These are phyloP conservation scores for Ceratobasidium sp. DNA, from an alignment of 1,284 basidiomycete species.

Conservation along the genomic window DNA sequence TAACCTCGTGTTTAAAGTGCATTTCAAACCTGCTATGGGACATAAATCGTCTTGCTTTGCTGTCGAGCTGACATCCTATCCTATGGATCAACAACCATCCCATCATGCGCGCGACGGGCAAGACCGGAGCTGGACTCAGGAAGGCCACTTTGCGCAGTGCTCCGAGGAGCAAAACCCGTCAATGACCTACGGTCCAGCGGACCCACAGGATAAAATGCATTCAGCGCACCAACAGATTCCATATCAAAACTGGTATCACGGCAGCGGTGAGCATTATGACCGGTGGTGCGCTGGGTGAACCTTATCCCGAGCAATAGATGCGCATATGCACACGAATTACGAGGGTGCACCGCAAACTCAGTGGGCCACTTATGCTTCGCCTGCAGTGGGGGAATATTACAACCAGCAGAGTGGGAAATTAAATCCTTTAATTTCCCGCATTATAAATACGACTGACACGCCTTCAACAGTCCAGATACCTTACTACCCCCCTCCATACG, in stretches of 20 bases:
- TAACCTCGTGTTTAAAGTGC: constrained; percentile 12
- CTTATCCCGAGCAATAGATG: background rate
- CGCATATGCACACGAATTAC: background rate
- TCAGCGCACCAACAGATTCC: background rate
- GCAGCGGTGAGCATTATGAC: background rate
- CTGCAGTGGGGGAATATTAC: background rate
- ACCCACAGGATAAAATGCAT: background rate
- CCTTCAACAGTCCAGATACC: background rate
- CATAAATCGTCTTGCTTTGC: constrained; percentile 12
- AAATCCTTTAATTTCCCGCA: constrained; percentile 15
- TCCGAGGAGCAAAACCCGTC: background rate
- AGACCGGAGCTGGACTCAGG: background rate
- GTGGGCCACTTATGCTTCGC: background rate
- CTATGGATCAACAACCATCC: constrained; percentile 4
- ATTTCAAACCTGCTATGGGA: constrained; percentile 9
- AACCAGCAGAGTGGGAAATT: constrained; percentile 35
- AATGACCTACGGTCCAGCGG: background rate
- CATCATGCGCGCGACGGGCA: background rate
- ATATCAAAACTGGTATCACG: constrained; percentile 6
- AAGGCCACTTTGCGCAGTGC: background rate
- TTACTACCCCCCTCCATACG: constrained; percentile 3
- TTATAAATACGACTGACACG: constrained; percentile 18
- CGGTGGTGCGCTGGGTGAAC: background rate
- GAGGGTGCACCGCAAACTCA: background rate
- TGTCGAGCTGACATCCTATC: background rate